phyloP scores from a whole-genome alignment of 176 grass and related monocot species.

The Lolium rigidum region DNA sequence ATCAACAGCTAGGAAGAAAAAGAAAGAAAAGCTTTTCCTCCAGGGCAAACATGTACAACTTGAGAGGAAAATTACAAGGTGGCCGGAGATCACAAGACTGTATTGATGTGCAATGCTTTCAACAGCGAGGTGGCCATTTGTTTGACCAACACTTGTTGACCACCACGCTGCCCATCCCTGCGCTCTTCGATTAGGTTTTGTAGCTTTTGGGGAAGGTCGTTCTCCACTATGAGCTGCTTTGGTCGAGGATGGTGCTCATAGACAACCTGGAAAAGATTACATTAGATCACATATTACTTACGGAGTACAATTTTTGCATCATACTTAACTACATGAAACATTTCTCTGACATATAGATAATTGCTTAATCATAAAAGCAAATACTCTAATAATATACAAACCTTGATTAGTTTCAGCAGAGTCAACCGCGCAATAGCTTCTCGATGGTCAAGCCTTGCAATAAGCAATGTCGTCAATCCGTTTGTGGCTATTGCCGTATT shows the following conservation, averaged over 20 bases:
- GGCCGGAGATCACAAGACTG: constrained; percentile 77
- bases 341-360: neutral
- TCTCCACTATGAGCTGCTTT: constrained; percentile 98
- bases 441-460: constrained; percentile 89
- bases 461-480: constrained; percentile 92
- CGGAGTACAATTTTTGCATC: too few species aligned
- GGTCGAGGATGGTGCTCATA: constrained; percentile 98
- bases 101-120: constrained; percentile 97
- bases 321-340: constrained; percentile 1
- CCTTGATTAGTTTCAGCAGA: constrained; percentile 99
- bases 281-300: neutral
- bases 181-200: constrained; percentile 98
- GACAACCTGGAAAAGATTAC: constrained; percentile 70
- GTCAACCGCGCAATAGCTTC: constrained; percentile 96
- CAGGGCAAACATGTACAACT: constrained; percentile 56
- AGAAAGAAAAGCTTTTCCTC: constrained; percentile 46
- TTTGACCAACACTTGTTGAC: constrained; percentile 94
- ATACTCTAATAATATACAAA: constrained; percentile 2
- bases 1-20: neutral
- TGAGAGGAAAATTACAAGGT: constrained; percentile 53
- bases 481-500: constrained; percentile 95
- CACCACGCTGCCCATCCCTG: constrained; percentile 83
- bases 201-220: constrained; percentile 94
- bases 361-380: neutral
- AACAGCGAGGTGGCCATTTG: constrained; percentile 97